phyloP scores from a whole-genome alignment of 164 flowering plant species.

The Tinospora cordifolia region DNA sequence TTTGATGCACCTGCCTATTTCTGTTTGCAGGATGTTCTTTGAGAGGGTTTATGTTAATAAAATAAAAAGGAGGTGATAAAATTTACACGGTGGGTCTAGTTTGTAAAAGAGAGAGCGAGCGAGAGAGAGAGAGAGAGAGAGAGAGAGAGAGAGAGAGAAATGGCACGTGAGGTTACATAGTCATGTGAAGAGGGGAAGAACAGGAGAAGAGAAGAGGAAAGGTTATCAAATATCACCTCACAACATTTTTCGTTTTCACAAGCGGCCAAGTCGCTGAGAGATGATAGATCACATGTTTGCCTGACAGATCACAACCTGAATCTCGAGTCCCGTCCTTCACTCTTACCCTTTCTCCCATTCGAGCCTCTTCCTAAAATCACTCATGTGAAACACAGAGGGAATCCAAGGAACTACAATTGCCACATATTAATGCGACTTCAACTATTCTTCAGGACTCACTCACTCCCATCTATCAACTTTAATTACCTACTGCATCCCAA shows the following conservation, averaged over 20 bases:
- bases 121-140: too few species aligned
- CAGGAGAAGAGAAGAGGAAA: too few species aligned
- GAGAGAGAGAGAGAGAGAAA: too few species aligned
- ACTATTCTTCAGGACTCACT: neutral
- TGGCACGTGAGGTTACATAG: too few species aligned
- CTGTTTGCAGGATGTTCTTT: too few species aligned
- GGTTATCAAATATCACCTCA: neutral
- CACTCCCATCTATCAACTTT: neutral
- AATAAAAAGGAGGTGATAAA: too few species aligned
- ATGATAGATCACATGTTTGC: conserved; percentile 2
- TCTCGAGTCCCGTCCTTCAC: neutral
- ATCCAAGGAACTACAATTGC: conserved; percentile 1
- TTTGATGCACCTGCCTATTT: too few species aligned
- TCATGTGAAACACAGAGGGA: conserved; percentile 8
- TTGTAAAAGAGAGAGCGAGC: too few species aligned
- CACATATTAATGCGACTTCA: too few species aligned
- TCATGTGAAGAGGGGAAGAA: too few species aligned
- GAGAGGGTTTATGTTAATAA: too few species aligned
- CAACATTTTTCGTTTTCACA: neutral
- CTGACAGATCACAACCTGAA: neutral
- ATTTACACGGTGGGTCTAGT: too few species aligned
- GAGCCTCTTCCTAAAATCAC: neutral
- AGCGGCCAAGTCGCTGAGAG: neutral
- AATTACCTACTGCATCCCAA: neutral
- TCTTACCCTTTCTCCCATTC: neutral